Percentiles rank a stretch among this genome's conserved stretches.
phyloP scores from a whole-genome alignment of 257 asterid genomes.

The Striga asiatica region DNA sequence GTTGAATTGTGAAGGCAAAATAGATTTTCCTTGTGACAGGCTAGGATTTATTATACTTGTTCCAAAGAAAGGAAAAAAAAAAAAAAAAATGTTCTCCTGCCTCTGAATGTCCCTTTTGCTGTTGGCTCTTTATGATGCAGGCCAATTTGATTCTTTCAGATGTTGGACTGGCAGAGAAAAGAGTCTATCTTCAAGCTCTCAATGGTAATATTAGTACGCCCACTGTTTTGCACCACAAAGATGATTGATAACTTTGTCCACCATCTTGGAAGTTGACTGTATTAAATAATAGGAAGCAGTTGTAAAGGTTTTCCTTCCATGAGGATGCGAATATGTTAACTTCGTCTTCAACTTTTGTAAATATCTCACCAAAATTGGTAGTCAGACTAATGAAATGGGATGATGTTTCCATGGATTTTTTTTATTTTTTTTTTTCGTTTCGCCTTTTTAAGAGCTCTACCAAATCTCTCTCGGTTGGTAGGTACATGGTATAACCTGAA shows the following conservation, averaged over 20 bases:
- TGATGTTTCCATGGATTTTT: too few relatives aligned
- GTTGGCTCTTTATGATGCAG: slow-evolving; percentile 55
- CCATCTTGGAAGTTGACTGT: slow-evolving; percentile 20
- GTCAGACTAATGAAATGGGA: too few relatives aligned
- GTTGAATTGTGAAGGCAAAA: too few relatives aligned
- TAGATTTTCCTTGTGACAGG: too few relatives aligned
- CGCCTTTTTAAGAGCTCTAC: slow-evolving; percentile 3
- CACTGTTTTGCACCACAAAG: slow-evolving; percentile 85
- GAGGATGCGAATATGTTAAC: too few relatives aligned
- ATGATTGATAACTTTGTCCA: slow-evolving; percentile 41
- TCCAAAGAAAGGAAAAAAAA: too few relatives aligned
- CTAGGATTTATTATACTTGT: too few relatives aligned
- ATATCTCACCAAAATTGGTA: too few relatives aligned
- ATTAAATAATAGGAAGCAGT: slow-evolving; percentile 21
- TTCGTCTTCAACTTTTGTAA: too few relatives aligned
- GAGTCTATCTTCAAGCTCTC: slow-evolving; percentile 83
- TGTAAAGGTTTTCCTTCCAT: slow-evolving; percentile 18
- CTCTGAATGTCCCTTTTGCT: too few relatives aligned
- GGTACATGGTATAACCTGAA: slow-evolving; percentile 35
- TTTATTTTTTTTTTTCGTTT: slow-evolving; percentile 4
- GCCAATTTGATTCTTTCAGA: slow-evolving; percentile 71
- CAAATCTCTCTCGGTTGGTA: background rate
- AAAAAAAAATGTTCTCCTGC: too few relatives aligned
- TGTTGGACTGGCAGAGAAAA: slow-evolving; percentile 94
- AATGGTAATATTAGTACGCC: slow-evolving; percentile 77